Percentiles rank a stretch among this genome's conserved stretches.
Conservation (phyloP, 352 stramenopile genomes). For the Phytophthora pistaciae region DNA sequence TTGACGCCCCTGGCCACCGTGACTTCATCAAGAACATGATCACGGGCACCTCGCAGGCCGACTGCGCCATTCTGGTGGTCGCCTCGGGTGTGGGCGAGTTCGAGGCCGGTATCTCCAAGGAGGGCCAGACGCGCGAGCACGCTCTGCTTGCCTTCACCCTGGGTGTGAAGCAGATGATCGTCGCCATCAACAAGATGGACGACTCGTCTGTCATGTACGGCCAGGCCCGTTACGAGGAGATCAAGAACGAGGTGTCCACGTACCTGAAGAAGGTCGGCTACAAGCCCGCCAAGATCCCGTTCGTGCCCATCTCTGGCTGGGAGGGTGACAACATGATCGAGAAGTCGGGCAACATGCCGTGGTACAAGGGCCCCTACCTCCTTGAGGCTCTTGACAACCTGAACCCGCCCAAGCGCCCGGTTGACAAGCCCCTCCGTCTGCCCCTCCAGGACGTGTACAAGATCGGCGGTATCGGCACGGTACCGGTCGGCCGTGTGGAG, state of each 20-base stretch:
- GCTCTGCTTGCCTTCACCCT: conserved; percentile 97
- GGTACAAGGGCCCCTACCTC: conserved; percentile 96
- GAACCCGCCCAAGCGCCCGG: conserved; percentile 91
- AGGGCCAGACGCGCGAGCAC: conserved; percentile 97
- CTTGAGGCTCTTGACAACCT: conserved; percentile 94
- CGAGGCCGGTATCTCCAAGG: conserved; percentile 96
- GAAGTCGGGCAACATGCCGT: conserved; percentile 95
- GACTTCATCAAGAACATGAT: conserved; percentile 99
- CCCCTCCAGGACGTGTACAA: conserved; percentile 98
- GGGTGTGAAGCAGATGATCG: conserved; percentile 98
- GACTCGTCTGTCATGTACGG: conserved; percentile 94
- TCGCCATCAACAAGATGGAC: conserved; percentile 99
- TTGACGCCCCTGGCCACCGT: conserved; percentile 98
- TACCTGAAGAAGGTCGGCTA: conserved; percentile 98
- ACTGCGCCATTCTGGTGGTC: conserved; percentile 97
- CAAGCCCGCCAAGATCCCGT: conserved; percentile 95
- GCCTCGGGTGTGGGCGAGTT: conserved; percentile 94
- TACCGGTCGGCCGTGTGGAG: conserved; percentile 97
- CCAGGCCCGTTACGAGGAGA: conserved; percentile 94
- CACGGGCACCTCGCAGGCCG: conserved; percentile 97
- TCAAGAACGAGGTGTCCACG: conserved; percentile 92
- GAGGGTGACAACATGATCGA: conserved; percentile 98
- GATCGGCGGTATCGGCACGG: conserved; percentile 97
- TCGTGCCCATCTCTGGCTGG: conserved; percentile 98
- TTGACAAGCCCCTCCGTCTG: conserved; percentile 96